Percentiles rank a stretch among this genome's conserved stretches.
Evolutionary conservation across 441 rosid species (phyloP).

Genomic region (Pelargonium australe): DNA sequence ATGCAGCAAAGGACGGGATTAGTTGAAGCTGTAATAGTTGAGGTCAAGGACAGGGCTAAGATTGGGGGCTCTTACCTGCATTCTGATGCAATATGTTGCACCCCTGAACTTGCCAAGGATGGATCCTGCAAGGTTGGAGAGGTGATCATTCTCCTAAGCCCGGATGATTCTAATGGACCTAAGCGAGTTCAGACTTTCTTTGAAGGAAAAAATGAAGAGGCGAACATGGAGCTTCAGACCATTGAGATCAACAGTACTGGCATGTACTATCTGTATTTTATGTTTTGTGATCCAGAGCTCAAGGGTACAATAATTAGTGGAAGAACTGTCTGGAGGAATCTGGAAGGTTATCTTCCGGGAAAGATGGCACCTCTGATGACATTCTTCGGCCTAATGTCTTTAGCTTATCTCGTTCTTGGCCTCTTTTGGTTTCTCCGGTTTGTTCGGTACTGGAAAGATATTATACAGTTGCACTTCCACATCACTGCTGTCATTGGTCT

Average conservation of each 20-base stretch:
- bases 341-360: slow-evolving; percentile 33
- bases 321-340: slow-evolving; percentile 34
- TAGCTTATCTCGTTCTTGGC: slow-evolving; percentile 30
- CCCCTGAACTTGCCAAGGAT: slow-evolving; percentile 25
- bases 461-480: slow-evolving; percentile 31
- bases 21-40: slow-evolving; percentile 31
- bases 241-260: slow-evolving; percentile 29
- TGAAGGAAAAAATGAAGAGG: slow-evolving; percentile 29
- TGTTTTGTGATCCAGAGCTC: slow-evolving; percentile 36
- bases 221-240: slow-evolving; percentile 25
- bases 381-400: slow-evolving; percentile 31
- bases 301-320: slow-evolving; percentile 23
- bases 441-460: slow-evolving; percentile 28
- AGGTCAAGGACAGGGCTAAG: slow-evolving; percentile 28
- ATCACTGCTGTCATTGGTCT: slow-evolving; percentile 32
- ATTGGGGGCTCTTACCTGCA: slow-evolving; percentile 28
- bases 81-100: slow-evolving; percentile 29
- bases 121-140: slow-evolving; percentile 34
- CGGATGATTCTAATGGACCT: slow-evolving; percentile 21
- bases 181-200: slow-evolving; percentile 30
- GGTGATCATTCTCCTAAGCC: slow-evolving; percentile 26
- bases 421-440: slow-evolving; percentile 34
- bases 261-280: slow-evolving; percentile 37
- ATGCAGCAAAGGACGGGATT: slow-evolving; percentile 38
- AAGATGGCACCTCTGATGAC: slow-evolving; percentile 36